A percentile compares a stretch with the other conserved stretches of the same genome.
These are phyloP conservation scores for Puya raimondii DNA, from an alignment of 176 grass and related monocot genomes.

Conservation along the genomic window DNA sequence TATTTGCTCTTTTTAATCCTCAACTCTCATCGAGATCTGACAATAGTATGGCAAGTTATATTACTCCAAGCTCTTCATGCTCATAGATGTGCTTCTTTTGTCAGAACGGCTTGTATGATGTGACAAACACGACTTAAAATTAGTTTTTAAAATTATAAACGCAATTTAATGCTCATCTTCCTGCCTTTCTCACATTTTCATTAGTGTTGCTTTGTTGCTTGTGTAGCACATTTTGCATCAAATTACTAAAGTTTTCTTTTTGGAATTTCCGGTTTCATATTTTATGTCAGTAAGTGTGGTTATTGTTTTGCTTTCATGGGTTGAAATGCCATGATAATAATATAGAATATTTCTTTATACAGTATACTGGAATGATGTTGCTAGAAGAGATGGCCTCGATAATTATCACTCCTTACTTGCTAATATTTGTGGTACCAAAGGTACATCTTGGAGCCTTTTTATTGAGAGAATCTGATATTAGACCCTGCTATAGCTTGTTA, in stretches of 20 bases:
- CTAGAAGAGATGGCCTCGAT: conserved; percentile 97
- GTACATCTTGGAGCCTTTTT: conserved; percentile 42
- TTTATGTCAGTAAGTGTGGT: too few relatives aligned
- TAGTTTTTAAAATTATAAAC: neutral
- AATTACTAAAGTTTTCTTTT: too few relatives aligned
- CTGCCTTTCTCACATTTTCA: too few relatives aligned
- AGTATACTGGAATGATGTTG: conserved; percentile 97
- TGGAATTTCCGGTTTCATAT: too few relatives aligned
- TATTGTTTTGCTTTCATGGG: neutral
- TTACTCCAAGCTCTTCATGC: too few relatives aligned
- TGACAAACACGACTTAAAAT: neutral
- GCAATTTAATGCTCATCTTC: too few relatives aligned
- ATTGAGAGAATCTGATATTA: conserved; percentile 1
- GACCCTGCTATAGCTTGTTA: neutral
- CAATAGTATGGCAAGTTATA: too few relatives aligned
- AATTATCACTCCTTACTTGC: conserved; percentile 80
- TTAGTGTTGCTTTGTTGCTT: too few relatives aligned
- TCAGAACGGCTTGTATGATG: neutral
- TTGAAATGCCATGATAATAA: neutral
- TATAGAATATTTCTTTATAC: conserved; percentile 19
- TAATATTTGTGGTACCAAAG: conserved; percentile 85
- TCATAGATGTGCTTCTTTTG: too few relatives aligned
- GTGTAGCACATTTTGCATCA: too few relatives aligned
- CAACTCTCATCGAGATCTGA: too few relatives aligned
- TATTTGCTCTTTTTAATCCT: too few relatives aligned